These are phyloP conservation scores for Candida tammaniensis DNA, from an alignment of 805 yeast species.

Conservation along the genomic window DNA sequence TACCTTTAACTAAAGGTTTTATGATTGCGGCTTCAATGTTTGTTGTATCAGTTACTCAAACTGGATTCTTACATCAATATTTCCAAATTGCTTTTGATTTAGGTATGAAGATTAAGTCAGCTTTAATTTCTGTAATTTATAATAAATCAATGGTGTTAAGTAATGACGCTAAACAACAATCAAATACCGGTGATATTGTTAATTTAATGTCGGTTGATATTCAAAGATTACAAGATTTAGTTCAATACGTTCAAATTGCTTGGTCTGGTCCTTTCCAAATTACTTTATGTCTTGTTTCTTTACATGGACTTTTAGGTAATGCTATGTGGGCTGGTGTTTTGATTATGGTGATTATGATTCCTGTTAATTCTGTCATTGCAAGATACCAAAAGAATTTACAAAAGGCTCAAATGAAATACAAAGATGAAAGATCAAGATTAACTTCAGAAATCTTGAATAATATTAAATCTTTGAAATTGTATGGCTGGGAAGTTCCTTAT, in stretches of 20 bases:
- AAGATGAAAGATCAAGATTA: slow-evolving; percentile 89
- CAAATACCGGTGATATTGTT: slow-evolving; percentile 90
- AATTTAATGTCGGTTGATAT: slow-evolving; percentile 93
- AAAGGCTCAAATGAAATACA: slow-evolving; percentile 80
- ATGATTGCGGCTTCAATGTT: slow-evolving; percentile 78
- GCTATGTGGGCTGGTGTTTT: slow-evolving; percentile 97
- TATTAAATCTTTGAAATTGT: slow-evolving; percentile 87
- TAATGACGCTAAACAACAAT: slow-evolving; percentile 64
- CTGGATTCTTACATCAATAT: slow-evolving; percentile 74
- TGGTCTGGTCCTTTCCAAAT: slow-evolving; percentile 97
- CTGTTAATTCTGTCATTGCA: slow-evolving; percentile 71
- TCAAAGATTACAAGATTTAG: slow-evolving; percentile 80
- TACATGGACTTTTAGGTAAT: slow-evolving; percentile 72
- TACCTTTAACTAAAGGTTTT: slow-evolving; percentile 71
- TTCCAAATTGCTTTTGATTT: slow-evolving; percentile 70
- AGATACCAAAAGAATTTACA: slow-evolving; percentile 69
- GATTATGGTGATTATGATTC: slow-evolving; percentile 74
- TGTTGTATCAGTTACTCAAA: slow-evolving; percentile 69
- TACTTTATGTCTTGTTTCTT: slow-evolving; percentile 65
- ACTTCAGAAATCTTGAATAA: slow-evolving; percentile 87
- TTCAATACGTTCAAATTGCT: slow-evolving; percentile 71
- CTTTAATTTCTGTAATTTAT: slow-evolving; percentile 65
- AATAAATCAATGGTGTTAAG: slow-evolving; percentile 67
- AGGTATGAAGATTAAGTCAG: slow-evolving; percentile 73
- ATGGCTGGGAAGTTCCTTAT: slow-evolving; percentile 94